Conservation (phyloP, 768 basidiomycete genomes). For the Phaffia australis region DNA sequence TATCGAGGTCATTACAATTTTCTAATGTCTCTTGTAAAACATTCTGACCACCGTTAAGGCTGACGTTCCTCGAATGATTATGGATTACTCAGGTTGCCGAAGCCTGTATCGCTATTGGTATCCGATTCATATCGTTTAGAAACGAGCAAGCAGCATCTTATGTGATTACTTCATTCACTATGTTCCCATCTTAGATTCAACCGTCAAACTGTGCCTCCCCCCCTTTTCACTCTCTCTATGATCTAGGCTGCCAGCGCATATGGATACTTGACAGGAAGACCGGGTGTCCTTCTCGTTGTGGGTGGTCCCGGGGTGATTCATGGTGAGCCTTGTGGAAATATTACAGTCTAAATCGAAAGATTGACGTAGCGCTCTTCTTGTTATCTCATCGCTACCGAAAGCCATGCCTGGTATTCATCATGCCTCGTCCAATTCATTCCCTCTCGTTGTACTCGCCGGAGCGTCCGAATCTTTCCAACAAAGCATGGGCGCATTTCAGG, state of each 20-base stretch:
- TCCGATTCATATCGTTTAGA: conserved; percentile 28
- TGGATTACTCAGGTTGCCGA: conserved; percentile 26
- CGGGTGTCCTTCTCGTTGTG: conserved; percentile 28
- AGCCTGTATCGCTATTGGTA: conserved; percentile 28
- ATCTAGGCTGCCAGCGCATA: conserved; percentile 28
- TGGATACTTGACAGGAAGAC: conserved; percentile 27
- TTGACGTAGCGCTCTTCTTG: not conserved
- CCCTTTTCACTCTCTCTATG: not conserved
- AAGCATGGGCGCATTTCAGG: conserved; percentile 29
- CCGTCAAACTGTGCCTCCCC: not conserved
- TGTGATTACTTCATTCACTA: conserved; percentile 18
- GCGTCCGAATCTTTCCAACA: conserved; percentile 27
- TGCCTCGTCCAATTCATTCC: conserved; percentile 27
- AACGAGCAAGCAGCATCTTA: conserved; percentile 30
- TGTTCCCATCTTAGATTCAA: not conserved
- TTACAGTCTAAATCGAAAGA: not conserved
- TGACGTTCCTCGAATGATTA: not conserved
- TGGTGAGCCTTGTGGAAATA: conserved; percentile 13
- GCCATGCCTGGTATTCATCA: conserved; percentile 28
- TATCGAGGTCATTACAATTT: conserved; percentile 3
- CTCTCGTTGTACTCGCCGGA: conserved; percentile 28
- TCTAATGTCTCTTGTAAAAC: too few relatives aligned
- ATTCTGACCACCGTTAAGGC: not conserved
- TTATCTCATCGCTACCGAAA: not conserved
- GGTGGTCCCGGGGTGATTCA: conserved; percentile 30